Conservation (phyloP, 139 green algal genomes). For the Chlorella sp. region DNA sequence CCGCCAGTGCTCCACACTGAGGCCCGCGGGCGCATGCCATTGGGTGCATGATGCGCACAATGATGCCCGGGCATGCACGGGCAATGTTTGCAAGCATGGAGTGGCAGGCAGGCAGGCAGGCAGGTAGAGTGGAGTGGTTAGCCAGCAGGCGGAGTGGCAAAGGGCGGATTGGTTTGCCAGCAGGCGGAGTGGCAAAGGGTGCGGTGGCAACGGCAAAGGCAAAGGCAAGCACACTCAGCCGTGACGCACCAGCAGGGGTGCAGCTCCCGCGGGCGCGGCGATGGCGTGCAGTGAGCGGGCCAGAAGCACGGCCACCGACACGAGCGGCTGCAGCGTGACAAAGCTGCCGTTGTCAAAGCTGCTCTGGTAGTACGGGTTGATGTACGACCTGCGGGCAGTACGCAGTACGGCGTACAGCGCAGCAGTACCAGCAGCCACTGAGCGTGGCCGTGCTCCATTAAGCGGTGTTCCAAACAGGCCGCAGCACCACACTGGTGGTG, state of each 20-base stretch:
- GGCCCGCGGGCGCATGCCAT: too few species aligned
- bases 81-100: too few species aligned
- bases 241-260: neutral
- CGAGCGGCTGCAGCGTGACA: neutral
- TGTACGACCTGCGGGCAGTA: slow-evolving; percentile 13
- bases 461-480: neutral
- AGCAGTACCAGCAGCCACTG: neutral
- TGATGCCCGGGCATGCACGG: neutral
- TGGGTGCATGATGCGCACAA: neutral
- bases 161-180: too few species aligned
- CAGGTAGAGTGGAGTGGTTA: too few species aligned
- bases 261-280: neutral
- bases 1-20: too few species aligned
- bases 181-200: too few species aligned
- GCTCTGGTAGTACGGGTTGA: slow-evolving; percentile 18
- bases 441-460: neutral
- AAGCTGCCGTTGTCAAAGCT: slow-evolving; percentile 7
- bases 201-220: too few species aligned
- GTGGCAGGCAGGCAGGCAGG: too few species aligned
- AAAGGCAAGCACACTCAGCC: too few species aligned
- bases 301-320: neutral
- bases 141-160: too few species aligned
- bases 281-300: slow-evolving; percentile 6
- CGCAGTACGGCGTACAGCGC: neutral
- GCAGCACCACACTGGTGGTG: slow-evolving; percentile 8